These are phyloP conservation scores for Tylopilus cervinicoccineus DNA, from an alignment of 768 basidiomycete genomes.

Conservation along the genomic window DNA sequence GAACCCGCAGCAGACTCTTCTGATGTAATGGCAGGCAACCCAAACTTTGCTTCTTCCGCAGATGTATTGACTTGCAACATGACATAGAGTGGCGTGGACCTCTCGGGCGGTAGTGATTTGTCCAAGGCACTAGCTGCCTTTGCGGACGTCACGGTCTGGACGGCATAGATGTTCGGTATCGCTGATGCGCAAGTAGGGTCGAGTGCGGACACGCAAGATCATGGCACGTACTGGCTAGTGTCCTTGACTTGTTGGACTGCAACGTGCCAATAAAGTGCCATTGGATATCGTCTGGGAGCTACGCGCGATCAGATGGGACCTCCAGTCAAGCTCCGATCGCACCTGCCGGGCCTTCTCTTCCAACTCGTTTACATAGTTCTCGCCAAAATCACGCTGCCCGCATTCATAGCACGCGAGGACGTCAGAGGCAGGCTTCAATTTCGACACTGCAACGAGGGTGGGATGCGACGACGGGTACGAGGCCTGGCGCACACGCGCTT, in stretches of 20 bases:
- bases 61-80: constrained; percentile 96
- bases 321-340: constrained; percentile 20
- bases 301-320: constrained; percentile 10
- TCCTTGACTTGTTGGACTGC: constrained; percentile 92
- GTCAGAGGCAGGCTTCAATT: constrained; percentile 87
- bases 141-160: constrained; percentile 81
- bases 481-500: constrained; percentile 41
- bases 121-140: constrained; percentile 81
- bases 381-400: constrained; percentile 90
- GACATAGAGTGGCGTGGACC: constrained; percentile 64
- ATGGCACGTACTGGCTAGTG: constrained; percentile 62
- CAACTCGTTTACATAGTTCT: constrained; percentile 95
- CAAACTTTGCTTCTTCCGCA: constrained; percentile 87
- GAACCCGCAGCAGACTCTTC: constrained; percentile 30
- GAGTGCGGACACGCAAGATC: constrained; percentile 1
- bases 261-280: constrained; percentile 98
- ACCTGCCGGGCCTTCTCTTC: constrained; percentile 79
- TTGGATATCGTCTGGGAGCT: constrained; percentile 85
- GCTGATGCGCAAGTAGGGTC: constrained; percentile 39
- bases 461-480: constrained; percentile 23
- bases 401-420: constrained; percentile 76
- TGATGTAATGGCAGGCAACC: constrained; percentile 57
- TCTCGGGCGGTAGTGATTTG: constrained; percentile 59
- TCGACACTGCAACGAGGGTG: constrained; percentile 87
- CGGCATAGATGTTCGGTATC: constrained; percentile 80